Percentiles rank a stretch among this genome's conserved stretches.
Evolutionary conservation across 495 filamentous ascomycete genomes (phyloP).

Genomic region (Hypomontagnella submonticulosa): DNA sequence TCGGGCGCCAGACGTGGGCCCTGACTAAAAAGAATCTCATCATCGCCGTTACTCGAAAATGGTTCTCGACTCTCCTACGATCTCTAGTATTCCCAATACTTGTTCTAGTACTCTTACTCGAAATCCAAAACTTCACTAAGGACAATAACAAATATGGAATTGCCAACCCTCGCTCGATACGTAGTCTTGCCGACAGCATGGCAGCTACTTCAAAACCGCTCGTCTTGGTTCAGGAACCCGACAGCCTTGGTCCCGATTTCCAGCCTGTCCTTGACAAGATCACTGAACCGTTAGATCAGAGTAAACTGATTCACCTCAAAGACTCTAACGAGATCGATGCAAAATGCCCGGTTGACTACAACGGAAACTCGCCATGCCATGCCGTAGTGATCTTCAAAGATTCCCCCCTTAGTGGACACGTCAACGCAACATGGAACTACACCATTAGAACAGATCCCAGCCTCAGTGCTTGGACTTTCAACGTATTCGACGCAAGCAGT

Average conservation of each 20-base stretch:
- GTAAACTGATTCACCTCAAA: constrained; percentile 61
- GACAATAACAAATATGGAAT: constrained; percentile 70
- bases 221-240: constrained; percentile 73
- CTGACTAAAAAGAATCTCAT: constrained; percentile 73
- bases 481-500: constrained; percentile 62
- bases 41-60: constrained; percentile 68
- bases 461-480: constrained; percentile 55
- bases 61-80: constrained; percentile 66
- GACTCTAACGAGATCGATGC: constrained; percentile 62
- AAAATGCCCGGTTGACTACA: constrained; percentile 68
- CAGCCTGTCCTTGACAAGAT: constrained; percentile 68
- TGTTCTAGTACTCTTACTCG: constrained; percentile 68
- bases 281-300: constrained; percentile 54
- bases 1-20: constrained; percentile 70
- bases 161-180: constrained; percentile 61
- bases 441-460: constrained; percentile 72
- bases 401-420: constrained; percentile 68
- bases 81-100: constrained; percentile 72
- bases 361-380: constrained; percentile 71
- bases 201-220: constrained; percentile 61
- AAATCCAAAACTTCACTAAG: constrained; percentile 67
- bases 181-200: constrained; percentile 58
- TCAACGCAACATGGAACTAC: constrained; percentile 73
- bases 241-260: constrained; percentile 66
- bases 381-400: constrained; percentile 73